Conservation (phyloP, 2,329 filamentous ascomycete genomes). For the Scedosporium dehoogii region DNA sequence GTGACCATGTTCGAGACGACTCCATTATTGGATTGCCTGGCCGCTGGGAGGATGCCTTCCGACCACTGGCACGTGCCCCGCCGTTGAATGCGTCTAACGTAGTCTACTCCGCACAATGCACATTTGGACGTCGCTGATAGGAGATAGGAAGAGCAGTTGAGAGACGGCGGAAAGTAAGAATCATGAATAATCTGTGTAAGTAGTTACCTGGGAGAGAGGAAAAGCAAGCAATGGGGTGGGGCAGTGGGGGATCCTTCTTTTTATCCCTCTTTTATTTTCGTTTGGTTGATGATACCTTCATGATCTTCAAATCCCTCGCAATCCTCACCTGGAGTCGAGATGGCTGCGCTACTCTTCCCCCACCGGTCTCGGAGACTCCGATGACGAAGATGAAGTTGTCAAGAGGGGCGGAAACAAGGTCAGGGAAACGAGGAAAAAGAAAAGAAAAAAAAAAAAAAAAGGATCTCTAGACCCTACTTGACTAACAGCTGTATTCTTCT, state of each 20-base stretch:
- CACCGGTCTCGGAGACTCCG: not conserved
- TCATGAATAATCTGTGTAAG: not conserved
- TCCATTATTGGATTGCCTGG: not conserved
- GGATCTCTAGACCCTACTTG: no score
- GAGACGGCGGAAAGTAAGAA: not conserved
- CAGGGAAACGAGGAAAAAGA: no score
- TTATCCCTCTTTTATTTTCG: not conserved
- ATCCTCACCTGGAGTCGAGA: not conserved
- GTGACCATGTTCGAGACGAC: not conserved
- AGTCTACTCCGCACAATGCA: not conserved
- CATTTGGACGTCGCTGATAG: not conserved
- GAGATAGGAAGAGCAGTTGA: not conserved
- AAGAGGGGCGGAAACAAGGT: no score
- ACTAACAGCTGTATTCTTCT: no score
- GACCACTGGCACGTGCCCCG: not conserved
- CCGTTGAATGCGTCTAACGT: not conserved
- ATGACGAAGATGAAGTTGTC: not conserved
- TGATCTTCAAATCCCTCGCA: not conserved
- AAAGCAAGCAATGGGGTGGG: no score
- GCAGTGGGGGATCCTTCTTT: not conserved
- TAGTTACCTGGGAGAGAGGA: not conserved
- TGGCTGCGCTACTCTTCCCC: not conserved
- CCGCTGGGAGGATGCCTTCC: not conserved
- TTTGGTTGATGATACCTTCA: not conserved
- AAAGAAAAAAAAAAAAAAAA: no score